Evolutionary conservation across 495 filamentous ascomycete species (phyloP).

Genomic region (Penicillium robsamsonii): DNA sequence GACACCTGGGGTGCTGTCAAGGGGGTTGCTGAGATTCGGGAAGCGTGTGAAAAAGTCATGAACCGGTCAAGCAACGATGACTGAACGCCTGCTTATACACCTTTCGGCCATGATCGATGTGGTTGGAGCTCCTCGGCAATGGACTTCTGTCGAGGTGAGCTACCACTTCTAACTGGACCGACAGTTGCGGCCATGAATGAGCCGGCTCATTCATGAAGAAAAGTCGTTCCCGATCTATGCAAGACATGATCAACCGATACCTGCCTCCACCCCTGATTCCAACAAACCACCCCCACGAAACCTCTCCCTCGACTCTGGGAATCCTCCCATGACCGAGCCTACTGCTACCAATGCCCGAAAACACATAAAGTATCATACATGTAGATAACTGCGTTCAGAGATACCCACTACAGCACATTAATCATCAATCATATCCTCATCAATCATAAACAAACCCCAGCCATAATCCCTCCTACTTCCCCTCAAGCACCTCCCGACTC

Average conservation of each 20-base stretch:
- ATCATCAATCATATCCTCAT: slow-evolving; percentile 5
- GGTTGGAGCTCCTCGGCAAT: neutral
- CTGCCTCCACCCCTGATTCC: neutral
- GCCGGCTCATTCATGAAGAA: neutral
- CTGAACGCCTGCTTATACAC: slow-evolving; percentile 18
- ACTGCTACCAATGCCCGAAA: neutral
- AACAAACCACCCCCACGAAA: neutral
- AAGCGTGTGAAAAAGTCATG: slow-evolving; percentile 58
- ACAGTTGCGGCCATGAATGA: neutral
- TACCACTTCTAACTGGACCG: neutral
- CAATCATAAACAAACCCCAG: slow-evolving; percentile 16
- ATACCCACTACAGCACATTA: slow-evolving; percentile 14
- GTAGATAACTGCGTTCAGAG: slow-evolving; percentile 8
- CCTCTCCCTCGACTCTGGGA: neutral
- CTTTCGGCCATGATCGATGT: neutral
- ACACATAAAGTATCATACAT: slow-evolving; percentile 1
- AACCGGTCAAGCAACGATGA: slow-evolving; percentile 27
- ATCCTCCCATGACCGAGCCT: neutral
- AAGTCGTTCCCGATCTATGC: neutral
- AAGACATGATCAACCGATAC: neutral
- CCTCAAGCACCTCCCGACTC: slow-evolving; percentile 40
- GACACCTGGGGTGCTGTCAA: slow-evolving; percentile 58
- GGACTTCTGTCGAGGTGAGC: neutral
- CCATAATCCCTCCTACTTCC: slow-evolving; percentile 12
- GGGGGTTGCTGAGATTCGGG: slow-evolving; percentile 58